phyloP scores from a whole-genome alignment of 2,329 filamentous ascomycete genomes.

The Fusarium redolens region DNA sequence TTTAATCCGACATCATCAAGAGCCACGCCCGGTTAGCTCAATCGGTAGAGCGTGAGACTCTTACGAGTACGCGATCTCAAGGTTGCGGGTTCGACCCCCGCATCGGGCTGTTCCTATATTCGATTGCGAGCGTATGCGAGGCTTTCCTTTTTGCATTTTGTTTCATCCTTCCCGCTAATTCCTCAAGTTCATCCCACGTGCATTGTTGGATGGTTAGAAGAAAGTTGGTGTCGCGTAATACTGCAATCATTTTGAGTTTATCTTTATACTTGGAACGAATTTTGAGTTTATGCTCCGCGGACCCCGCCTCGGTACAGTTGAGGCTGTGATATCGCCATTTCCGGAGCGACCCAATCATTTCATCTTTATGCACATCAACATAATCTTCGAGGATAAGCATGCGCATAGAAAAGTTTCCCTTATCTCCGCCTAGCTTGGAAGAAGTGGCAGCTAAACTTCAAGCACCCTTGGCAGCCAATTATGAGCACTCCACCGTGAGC shows the following conservation, averaged over 20 bases:
- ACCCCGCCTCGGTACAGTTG: neutral
- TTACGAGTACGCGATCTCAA: slow-evolving; percentile 62
- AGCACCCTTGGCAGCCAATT: neutral
- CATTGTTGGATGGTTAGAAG: fast-evolving
- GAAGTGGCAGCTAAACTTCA: slow-evolving; percentile 30
- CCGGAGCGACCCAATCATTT: neutral
- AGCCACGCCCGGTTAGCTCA: slow-evolving; percentile 52
- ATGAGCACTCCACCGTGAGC: neutral
- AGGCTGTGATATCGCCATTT: neutral
- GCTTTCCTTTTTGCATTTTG: slow-evolving; percentile 1
- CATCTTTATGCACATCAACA: neutral
- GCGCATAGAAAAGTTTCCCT: slow-evolving; percentile 4
- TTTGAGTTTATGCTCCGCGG: neutral
- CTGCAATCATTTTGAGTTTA: neutral
- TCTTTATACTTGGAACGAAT: neutral
- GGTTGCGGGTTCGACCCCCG: slow-evolving; percentile 66
- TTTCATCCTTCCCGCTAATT: fast-evolving
- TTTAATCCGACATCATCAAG: neutral
- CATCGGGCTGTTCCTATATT: slow-evolving; percentile 55
- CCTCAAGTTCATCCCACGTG: neutral
- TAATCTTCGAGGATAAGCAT: neutral
- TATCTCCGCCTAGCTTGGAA: slow-evolving; percentile 44
- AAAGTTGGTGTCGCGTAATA: neutral
- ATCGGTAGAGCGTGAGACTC: slow-evolving; percentile 75
- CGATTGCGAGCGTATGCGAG: slow-evolving; percentile 19